These are phyloP conservation scores for Xylaria longipes DNA, from an alignment of 495 filamentous ascomycete genomes.

Conservation along the genomic window DNA sequence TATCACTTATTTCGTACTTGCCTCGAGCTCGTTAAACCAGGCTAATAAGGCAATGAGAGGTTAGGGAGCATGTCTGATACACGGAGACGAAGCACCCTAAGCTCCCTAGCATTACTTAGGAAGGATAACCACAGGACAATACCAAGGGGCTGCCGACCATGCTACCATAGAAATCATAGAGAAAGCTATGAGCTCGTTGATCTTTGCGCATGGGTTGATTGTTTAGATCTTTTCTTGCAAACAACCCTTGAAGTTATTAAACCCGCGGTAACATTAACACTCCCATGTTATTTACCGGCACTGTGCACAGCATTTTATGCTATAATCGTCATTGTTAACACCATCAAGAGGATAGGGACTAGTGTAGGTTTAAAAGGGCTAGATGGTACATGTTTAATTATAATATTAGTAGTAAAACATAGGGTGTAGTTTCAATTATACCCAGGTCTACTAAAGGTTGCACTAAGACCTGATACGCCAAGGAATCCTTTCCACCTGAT, in stretches of 20 bases:
- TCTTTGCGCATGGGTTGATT: neutral
- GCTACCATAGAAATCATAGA: neutral
- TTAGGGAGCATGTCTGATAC: neutral
- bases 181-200: neutral
- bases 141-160: neutral
- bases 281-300: neutral
- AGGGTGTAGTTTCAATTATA: slow-evolving; percentile 6
- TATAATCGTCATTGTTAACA: neutral
- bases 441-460: slow-evolving; percentile 1
- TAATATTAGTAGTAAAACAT: too few relatives aligned
- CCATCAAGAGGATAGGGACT: neutral
- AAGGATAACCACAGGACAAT: neutral
- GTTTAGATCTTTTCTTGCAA: neutral
- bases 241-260: neutral
- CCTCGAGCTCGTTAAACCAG: neutral
- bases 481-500: slow-evolving; percentile 20
- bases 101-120: neutral
- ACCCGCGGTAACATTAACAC: neutral
- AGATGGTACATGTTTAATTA: neutral
- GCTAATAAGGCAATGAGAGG: neutral
- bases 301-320: neutral
- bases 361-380: neutral
- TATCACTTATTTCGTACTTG: neutral
- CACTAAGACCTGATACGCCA: slow-evolving; percentile 24
- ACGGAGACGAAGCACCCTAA: neutral